Conservation (phyloP, 2,329 filamentous ascomycete genomes). For the Stylonectria norvegica region DNA sequence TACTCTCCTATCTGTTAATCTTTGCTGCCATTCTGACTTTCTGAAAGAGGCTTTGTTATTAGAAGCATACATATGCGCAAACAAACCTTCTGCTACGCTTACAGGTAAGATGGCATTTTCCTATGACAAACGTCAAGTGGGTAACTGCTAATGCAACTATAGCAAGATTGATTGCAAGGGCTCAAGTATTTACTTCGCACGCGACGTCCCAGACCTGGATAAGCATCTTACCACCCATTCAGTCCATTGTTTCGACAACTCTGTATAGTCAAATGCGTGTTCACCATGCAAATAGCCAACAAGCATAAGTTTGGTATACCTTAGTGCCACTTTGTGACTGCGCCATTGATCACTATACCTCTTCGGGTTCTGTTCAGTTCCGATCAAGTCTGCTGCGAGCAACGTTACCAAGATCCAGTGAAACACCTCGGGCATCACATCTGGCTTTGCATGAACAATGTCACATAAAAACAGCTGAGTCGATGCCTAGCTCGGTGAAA, state of each 20-base stretch:
- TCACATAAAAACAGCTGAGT: too few species aligned
- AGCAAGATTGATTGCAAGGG: slow-evolving; percentile 3
- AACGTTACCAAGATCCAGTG: too few species aligned
- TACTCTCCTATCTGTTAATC: background rate
- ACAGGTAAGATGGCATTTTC: background rate
- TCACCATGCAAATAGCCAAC: too few species aligned
- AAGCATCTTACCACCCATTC: slow-evolving; percentile 1
- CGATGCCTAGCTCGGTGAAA: too few species aligned
- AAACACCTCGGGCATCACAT: too few species aligned
- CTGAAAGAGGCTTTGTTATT: background rate
- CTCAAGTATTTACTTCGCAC: slow-evolving; percentile 2
- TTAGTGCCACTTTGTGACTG: too few species aligned
- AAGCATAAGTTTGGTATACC: too few species aligned
- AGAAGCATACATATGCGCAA: background rate
- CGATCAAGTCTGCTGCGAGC: too few species aligned
- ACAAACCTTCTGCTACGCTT: slow-evolving; percentile 1
- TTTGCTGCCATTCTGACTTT: background rate
- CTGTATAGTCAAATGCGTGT: background rate
- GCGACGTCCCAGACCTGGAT: slow-evolving; percentile 2
- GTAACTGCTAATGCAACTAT: background rate
- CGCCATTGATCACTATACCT: too few species aligned
- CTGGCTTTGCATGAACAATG: too few species aligned
- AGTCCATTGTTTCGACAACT: background rate
- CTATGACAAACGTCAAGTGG: background rate
- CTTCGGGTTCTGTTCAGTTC: too few species aligned